Evolutionary conservation across 1,139 yeast genomes (phyloP), one percentile per base, ranked within the genome.

Genomic region (Blastobotrys aristatus): DNA sequence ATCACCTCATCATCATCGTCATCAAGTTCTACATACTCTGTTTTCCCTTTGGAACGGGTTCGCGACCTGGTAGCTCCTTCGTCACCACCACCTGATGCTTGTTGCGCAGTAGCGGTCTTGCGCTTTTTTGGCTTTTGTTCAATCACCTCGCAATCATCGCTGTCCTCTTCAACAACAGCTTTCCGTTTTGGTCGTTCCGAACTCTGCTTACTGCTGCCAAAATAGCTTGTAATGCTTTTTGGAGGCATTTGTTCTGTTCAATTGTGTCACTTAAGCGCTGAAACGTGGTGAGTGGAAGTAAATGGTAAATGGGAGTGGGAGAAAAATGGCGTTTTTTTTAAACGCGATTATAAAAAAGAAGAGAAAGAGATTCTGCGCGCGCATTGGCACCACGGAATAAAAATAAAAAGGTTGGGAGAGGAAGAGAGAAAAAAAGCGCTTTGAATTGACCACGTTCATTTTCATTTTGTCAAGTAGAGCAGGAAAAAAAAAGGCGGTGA

Each of bases 21-120:
- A 54, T 59, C 53, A 47, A 71, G 69, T 48, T 69, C 72, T 21
- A 47, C 46, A 40, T 69, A 66, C 7, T 17, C 16, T 7, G 10
- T 17, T 7, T 20, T 18, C 32, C 40, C 29, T n/a, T 5, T 36
- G n/a, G 40, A 11, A n/a, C 40, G 40, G 13, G 37, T 32, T 22
- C 39, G 43, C 8, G 47, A 44, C 3, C 34, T 36, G 14, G 34
- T 34, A 10, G 43, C 24, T 22, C 40, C 50, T 11, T 43, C 47
- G n/a, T 27, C 42, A 17, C 43, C 46, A 26, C 40, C 39, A n/a
- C 32, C 46, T 4, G 13, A n/a, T 16, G 14, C 18, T 22, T 33
- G 22, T 18, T 31, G 26, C 29, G 29, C 36, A 32, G 29, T 34
- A 13, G n/a, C 27, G 17, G 44, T 26, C 14, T 27, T 26, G 32